Conservation (phyloP, 78 protist species). For the Andalucia godoyi region DNA sequence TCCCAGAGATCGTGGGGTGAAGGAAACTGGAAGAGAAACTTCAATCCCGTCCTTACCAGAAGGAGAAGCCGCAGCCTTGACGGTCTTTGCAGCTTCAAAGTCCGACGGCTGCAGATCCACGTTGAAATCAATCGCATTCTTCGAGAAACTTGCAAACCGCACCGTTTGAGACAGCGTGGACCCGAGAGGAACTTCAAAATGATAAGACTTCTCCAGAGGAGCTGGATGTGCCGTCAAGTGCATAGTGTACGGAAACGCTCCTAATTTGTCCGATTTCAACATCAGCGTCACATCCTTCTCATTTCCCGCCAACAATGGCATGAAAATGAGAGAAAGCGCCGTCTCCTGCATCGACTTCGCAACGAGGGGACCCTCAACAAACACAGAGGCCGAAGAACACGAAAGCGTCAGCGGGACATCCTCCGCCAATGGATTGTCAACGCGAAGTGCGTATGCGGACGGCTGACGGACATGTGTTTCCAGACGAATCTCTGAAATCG, state of each 20-base stretch:
- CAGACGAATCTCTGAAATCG: conserved; percentile 2
- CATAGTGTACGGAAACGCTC: conserved; percentile 28
- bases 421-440: conserved; percentile 43
- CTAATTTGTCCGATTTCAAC: conserved; percentile 28
- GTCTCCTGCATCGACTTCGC: too few species aligned
- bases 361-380: not conserved
- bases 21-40: conserved; percentile 39
- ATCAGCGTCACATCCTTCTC: not conserved
- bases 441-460: not conserved
- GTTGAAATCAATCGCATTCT: not conserved
- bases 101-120: not conserved
- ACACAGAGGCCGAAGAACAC: not conserved
- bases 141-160: conserved; percentile 21
- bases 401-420: not conserved
- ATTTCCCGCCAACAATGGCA: conserved; percentile 21
- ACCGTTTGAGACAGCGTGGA: conserved; percentile 2
- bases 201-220: conserved; percentile 1
- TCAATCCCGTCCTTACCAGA: conserved; percentile 16
- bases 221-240: conserved; percentile 7
- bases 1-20: conserved; percentile 49
- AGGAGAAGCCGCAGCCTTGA: not conserved
- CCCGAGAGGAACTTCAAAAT: conserved; percentile 27
- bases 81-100: not conserved
- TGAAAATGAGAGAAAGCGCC: conserved; percentile 13
- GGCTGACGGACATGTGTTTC: conserved; percentile 33